A percentile compares a stretch with the other conserved stretches of the same genome.
Conservation (phyloP, 2,329 filamentous ascomycete genomes). For the Pseudogymnoascus sp. region DNA sequence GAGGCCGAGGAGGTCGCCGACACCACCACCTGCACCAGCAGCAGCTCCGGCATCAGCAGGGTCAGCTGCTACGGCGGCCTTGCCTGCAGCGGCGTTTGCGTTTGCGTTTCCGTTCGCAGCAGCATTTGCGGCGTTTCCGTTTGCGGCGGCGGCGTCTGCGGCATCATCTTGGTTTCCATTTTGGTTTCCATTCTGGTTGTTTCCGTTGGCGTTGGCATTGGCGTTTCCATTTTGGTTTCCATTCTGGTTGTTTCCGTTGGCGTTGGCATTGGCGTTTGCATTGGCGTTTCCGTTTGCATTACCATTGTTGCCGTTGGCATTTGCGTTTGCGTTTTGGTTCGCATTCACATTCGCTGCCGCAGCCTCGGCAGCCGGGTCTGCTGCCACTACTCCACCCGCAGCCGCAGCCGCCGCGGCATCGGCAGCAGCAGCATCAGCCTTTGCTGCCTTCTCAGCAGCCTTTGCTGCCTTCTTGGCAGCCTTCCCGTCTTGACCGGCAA, state of each 20-base stretch:
- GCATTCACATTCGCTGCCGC: not conserved
- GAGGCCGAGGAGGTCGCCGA: not conserved
- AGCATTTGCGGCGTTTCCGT: slow-evolving; percentile 19
- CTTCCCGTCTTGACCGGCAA: not conserved
- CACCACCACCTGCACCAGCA: not conserved
- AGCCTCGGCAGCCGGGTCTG: not conserved
- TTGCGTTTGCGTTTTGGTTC: slow-evolving; percentile 1
- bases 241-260: not conserved
- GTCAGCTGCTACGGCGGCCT: not conserved
- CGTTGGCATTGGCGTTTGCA: slow-evolving; percentile 13
- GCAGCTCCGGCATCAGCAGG: not conserved
- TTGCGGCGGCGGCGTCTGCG: slow-evolving; percentile 13
- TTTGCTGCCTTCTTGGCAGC: not conserved
- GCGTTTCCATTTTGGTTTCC: not conserved
- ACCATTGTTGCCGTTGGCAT: not conserved
- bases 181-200: not conserved
- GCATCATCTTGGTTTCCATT: not conserved
- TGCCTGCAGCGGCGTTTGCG: not conserved
- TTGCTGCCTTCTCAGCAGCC: not conserved
- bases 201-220: not conserved
- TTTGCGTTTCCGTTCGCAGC: not conserved
- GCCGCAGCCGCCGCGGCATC: not conserved
- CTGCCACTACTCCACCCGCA: not conserved
- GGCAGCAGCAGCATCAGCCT: not conserved
- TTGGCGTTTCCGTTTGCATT: no score